phyloP scores from a whole-genome alignment of 164 flowering plant species.

The Chloranthus sessilifolius region DNA sequence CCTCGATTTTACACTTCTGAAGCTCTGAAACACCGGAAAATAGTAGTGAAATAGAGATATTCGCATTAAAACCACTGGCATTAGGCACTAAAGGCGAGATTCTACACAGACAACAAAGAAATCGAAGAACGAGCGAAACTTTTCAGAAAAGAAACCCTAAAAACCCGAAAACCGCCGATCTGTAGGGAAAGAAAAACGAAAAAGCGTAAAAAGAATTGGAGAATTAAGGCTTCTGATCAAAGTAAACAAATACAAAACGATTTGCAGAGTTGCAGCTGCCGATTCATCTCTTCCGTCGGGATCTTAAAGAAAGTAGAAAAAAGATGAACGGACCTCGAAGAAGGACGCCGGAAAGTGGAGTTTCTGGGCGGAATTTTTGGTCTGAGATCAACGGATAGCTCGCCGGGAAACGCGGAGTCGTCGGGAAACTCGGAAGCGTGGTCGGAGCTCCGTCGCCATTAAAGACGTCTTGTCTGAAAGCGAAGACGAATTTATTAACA shows the following conservation, averaged over 20 bases:
- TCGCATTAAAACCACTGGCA: background rate
- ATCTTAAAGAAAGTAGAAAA: no score
- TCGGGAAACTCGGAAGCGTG: constrained; percentile 2
- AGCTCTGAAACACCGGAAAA: background rate
- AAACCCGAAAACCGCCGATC: constrained; percentile 2
- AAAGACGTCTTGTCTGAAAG: constrained; percentile 5
- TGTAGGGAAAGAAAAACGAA: no score
- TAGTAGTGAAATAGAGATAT: background rate
- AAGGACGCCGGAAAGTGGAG: background rate
- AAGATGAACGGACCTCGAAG: no score
- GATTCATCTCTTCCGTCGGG: no score
- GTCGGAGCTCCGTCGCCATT: constrained; percentile 12
- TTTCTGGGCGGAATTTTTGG: background rate
- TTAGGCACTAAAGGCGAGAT: background rate
- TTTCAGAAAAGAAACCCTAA: constrained; percentile 11
- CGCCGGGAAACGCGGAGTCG: constrained; percentile 2
- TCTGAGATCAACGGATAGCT: background rate
- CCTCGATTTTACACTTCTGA: background rate
- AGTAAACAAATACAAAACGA: no score
- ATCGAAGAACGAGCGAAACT: no score
- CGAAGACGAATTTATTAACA: background rate
- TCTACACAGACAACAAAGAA: constrained; percentile 2
- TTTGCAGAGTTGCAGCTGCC: no score
- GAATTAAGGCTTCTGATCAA: no score
- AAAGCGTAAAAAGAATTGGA: no score